Evolutionary conservation across 768 basidiomycete genomes (phyloP).

Genomic region (Russula vinacea): DNA sequence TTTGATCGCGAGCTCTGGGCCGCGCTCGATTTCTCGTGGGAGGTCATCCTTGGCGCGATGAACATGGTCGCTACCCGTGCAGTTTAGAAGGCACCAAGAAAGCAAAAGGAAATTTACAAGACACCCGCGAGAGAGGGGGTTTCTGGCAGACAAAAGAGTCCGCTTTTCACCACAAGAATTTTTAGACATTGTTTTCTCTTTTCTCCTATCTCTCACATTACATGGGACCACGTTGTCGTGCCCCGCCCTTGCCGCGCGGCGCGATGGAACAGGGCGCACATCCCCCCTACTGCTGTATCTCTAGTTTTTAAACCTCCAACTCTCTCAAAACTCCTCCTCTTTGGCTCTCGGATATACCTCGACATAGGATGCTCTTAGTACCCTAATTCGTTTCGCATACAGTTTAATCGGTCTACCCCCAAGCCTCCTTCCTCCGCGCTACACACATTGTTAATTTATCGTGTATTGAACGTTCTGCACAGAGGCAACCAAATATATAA

Average conservation of each 20-base stretch:
- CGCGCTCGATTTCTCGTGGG: constrained; percentile 63
- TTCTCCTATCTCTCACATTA: not conserved
- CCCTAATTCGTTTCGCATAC: constrained; percentile 17
- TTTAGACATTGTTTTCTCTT: not conserved
- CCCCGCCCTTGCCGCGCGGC: constrained; percentile 21
- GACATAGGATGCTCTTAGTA: constrained; percentile 8
- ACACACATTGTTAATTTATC: constrained; percentile 24
- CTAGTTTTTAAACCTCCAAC: constrained; percentile 9
- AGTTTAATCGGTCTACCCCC: constrained; percentile 5
- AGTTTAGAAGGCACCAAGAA: constrained; percentile 9
- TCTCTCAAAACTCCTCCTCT: not conserved
- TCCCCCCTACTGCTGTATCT: constrained; percentile 22
- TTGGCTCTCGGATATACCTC: constrained; percentile 20
- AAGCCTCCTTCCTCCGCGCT: too few species aligned
- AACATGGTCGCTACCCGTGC: constrained; percentile 34
- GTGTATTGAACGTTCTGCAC: constrained; percentile 20
- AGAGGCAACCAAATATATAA: constrained; percentile 13
- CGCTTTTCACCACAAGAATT: not conserved
- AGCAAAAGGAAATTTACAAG: not conserved
- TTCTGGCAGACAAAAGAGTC: not conserved
- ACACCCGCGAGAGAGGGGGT: not conserved
- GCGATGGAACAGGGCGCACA: constrained; percentile 26
- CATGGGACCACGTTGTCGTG: constrained; percentile 22
- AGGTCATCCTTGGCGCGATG: constrained; percentile 59
- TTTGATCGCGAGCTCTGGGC: constrained; percentile 65